phyloP scores from a whole-genome alignment of 345 rosid genomes.

The Bruguiera parviflora region DNA sequence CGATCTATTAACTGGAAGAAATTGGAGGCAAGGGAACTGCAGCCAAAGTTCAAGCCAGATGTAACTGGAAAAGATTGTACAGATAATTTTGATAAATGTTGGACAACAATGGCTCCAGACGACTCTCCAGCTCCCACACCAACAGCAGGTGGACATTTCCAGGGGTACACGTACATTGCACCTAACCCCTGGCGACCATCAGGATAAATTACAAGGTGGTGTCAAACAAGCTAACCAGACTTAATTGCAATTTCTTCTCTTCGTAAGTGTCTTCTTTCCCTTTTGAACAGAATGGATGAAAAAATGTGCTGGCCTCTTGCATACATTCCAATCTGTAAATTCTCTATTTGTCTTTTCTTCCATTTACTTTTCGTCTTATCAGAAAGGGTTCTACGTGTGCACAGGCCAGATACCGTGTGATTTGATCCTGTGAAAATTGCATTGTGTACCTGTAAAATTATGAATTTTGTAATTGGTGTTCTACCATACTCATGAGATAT shows the following conservation, averaged over 20 bases:
- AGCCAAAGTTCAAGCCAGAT: constrained; percentile 65
- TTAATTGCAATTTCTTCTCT: constrained; percentile 12
- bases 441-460: too few relatives aligned
- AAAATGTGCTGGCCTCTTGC: neutral
- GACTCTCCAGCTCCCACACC: constrained; percentile 77
- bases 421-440: too few relatives aligned
- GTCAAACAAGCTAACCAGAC: constrained; percentile 1
- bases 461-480: too few relatives aligned
- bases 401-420: too few relatives aligned
- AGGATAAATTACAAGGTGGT: constrained; percentile 18
- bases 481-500: too few relatives aligned
- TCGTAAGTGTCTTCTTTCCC: neutral
- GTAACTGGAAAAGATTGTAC: constrained; percentile 66
- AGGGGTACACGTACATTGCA: constrained; percentile 59
- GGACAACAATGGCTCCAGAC: constrained; percentile 69
- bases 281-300: neutral
- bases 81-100: constrained; percentile 64
- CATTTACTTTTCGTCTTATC: too few relatives aligned
- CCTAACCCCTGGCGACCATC: constrained; percentile 74
- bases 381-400: neutral
- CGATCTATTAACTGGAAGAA: constrained; percentile 65
- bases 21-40: constrained; percentile 52
- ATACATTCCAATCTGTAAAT: neutral
- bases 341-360: neutral
- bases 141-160: constrained; percentile 61